phyloP scores from a whole-genome alignment of 1,139 yeast species.

The Zhuliangozyma blackwelliae region DNA sequence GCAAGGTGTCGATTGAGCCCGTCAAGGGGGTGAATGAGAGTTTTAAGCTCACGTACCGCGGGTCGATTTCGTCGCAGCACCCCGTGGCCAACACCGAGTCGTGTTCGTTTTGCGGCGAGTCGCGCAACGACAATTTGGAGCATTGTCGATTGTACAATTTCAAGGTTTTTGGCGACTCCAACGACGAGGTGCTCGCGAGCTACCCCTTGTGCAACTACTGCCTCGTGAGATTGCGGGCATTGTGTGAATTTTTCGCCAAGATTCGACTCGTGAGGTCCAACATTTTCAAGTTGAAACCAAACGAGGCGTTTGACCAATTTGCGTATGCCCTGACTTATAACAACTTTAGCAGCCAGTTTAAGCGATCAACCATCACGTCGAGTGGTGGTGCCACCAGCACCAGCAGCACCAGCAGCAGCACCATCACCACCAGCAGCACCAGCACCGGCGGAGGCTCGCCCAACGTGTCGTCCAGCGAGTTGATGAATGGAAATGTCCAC shows the following conservation, averaged over 20 bases:
- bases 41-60: constrained; percentile 36
- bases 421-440: too few species aligned
- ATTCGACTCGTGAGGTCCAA: constrained; percentile 59
- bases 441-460: not conserved
- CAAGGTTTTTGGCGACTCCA: constrained; percentile 32
- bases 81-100: constrained; percentile 75
- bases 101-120: constrained; percentile 82
- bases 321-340: not conserved
- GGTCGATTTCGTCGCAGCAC: constrained; percentile 12
- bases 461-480: constrained; percentile 4
- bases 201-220: constrained; percentile 87
- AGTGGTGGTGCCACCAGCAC: too few species aligned
- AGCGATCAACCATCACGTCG: constrained; percentile 4
- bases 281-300: constrained; percentile 33
- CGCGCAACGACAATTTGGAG: constrained; percentile 61
- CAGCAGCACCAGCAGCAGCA: too few species aligned
- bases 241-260: constrained; percentile 75
- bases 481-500: constrained; percentile 9
- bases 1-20: constrained; percentile 81
- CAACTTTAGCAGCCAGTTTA: constrained; percentile 6
- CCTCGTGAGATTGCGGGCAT: constrained; percentile 69
- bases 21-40: constrained; percentile 78
- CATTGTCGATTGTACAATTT: constrained; percentile 75
- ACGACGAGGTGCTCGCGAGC: constrained; percentile 22
- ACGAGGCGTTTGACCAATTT: constrained; percentile 20